phyloP scores from a whole-genome alignment of 148 eudicot species.

The Spergularia bocconei region DNA sequence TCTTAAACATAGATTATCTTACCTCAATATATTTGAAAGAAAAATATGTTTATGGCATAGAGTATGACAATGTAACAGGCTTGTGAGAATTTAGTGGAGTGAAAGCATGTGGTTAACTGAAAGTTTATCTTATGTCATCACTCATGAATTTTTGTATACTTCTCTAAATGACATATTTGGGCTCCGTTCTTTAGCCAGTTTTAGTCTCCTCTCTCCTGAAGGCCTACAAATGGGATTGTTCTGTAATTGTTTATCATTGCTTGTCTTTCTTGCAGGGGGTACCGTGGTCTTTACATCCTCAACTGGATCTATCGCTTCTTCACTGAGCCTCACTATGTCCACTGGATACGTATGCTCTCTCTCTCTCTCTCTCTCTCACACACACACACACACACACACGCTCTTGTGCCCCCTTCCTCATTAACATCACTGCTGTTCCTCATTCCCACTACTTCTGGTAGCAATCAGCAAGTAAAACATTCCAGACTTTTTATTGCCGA shows the following conservation, averaged over 20 bases:
- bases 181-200: background rate
- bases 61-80: background rate
- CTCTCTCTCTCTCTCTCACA: conserved; percentile 14
- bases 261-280: conserved; percentile 60
- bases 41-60: background rate
- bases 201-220: background rate
- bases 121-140: background rate
- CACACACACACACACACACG: background rate
- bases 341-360: conserved; percentile 82
- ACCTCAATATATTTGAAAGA: background rate
- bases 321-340: conserved; percentile 90
- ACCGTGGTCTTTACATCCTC: conserved; percentile 77
- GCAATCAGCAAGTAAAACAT: background rate
- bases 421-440: background rate
- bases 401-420: background rate
- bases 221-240: background rate
- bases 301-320: conserved; percentile 97
- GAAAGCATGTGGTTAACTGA: background rate
- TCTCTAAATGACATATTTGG: background rate
- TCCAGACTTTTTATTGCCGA: background rate
- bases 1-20: background rate
- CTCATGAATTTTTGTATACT: background rate
- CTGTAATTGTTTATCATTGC: background rate
- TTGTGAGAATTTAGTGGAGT: background rate
- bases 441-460: background rate